Base-by-base conservation (phyloP, 2,329 filamentous ascomycete species). In the Rhinocladiella mackenziei region DNA sequence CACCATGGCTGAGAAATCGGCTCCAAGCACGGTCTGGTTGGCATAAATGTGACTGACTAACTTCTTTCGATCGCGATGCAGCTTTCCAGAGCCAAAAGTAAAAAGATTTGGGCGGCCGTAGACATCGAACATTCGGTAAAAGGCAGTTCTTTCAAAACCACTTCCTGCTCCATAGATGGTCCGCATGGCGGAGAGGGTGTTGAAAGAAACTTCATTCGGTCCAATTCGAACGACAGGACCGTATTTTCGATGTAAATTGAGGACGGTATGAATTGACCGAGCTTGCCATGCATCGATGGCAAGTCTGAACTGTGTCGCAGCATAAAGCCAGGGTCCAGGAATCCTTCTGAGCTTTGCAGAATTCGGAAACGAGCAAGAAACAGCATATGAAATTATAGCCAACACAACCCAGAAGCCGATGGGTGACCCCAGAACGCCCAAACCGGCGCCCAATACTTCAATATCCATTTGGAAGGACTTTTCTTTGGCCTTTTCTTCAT, bases 401-500 rank as follows among this genome's bases (percentile, higher is more conserved):
- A 50, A 19, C 19, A 40, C 14, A 15, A 50, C 14, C 46, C 50
- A 50, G n/a, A 41, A 17, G 6, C 22, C 22, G 20, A 44, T 7
- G 9, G 50, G 46, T 8, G 45, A 7, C 18, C 31, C 75, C 84
- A 0, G 81, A 85, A 57, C 97, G 91, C 92, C 88, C 85, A 1
- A 67, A 74, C 9, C 77, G 98, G 2, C 89, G 89, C 17, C 78
- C 80, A 36, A 75, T n/a, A 76, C 80, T 96, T 66, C 81, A 86
- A 57, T 36, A 14, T 28, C 26, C 6, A n/a, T 25, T 9, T 31
- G 34, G 22, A 18, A 8, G 6, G 18, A 17, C 7, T 23, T 14
- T 10, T n/a, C 26, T 22, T n/a, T n/a, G n/a, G n/a, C n/a, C n/a
- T n/a, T n/a, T n/a, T n/a, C n/a, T n/a, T n/a, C n/a, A n/a, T n/a